phyloP scores from a whole-genome alignment of 805 yeast genomes.

The Suhomyces prunicola region DNA sequence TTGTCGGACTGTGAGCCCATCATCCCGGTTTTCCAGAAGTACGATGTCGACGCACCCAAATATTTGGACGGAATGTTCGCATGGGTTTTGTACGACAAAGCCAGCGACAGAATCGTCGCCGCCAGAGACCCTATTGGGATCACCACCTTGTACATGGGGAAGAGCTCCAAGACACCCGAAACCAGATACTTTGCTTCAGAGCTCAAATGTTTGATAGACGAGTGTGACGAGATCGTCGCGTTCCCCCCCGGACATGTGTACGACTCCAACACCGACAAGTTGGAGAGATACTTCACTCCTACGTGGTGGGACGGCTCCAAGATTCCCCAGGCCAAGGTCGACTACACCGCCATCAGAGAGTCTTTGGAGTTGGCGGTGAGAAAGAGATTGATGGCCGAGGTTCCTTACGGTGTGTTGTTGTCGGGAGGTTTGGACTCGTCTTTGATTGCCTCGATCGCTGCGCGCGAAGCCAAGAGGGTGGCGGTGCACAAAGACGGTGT shows the following conservation, averaged over 20 bases:
- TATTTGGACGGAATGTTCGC: constrained; percentile 98
- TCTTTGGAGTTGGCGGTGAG: constrained; percentile 91
- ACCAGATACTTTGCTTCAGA: constrained; percentile 91
- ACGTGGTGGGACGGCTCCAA: constrained; percentile 86
- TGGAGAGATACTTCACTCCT: constrained; percentile 88
- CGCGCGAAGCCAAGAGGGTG: constrained; percentile 88
- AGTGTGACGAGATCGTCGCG: constrained; percentile 87
- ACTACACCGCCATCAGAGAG: constrained; percentile 68
- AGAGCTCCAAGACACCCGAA: constrained; percentile 62
- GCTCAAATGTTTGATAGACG: constrained; percentile 88
- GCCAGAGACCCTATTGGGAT: constrained; percentile 99
- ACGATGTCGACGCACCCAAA: constrained; percentile 88
- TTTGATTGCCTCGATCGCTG: constrained; percentile 93
- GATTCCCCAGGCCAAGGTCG: constrained; percentile 75
- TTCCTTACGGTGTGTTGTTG: constrained; percentile 94
- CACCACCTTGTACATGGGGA: constrained; percentile 94
- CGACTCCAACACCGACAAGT: constrained; percentile 83
- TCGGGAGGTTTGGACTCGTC: constrained; percentile 98
- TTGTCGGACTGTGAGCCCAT: constrained; percentile 96
- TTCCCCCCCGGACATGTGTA: constrained; percentile 99
- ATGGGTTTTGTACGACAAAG: constrained; percentile 82
- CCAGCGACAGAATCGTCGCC: constrained; percentile 84
- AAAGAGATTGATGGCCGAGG: constrained; percentile 99
- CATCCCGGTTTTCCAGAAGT: constrained; percentile 85
- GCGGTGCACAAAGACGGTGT: constrained; percentile 47